Evolutionary conservation across 768 basidiomycete species (phyloP).

Genomic region (Boletellus ananas): DNA sequence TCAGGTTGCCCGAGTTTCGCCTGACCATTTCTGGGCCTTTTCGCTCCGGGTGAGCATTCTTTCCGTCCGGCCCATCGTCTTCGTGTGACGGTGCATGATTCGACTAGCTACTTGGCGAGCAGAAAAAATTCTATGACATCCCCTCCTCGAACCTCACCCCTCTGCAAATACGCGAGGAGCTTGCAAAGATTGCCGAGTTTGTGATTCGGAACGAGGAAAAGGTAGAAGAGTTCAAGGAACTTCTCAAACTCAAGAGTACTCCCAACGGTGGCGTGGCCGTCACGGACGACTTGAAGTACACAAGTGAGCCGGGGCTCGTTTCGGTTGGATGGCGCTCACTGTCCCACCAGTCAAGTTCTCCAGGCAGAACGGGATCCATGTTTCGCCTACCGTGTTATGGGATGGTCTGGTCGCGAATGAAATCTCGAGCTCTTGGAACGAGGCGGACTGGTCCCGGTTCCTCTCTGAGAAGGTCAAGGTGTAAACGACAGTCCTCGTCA

Average conservation of each 20-base stretch:
- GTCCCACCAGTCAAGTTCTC: conserved; percentile 72
- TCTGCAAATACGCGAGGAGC: conserved; percentile 68
- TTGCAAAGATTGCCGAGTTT: conserved; percentile 54
- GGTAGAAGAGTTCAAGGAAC: conserved; percentile 53
- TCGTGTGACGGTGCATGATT: not conserved
- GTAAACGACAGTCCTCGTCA: conserved; percentile 12
- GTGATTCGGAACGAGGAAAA: conserved; percentile 47
- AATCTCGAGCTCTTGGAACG: conserved; percentile 78
- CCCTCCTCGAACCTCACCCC: conserved; percentile 65
- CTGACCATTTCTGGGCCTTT: conserved; percentile 79
- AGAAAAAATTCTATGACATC: conserved; percentile 78
- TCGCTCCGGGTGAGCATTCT: conserved; percentile 48
- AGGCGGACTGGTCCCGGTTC: conserved; percentile 78
- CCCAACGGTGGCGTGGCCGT: conserved; percentile 82
- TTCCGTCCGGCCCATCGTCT: not conserved
- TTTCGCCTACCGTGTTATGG: conserved; percentile 80
- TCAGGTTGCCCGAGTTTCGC: conserved; percentile 68
- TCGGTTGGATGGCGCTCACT: not conserved
- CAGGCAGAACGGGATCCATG: conserved; percentile 88
- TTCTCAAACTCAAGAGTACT: conserved; percentile 55
- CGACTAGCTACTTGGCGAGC: conserved; percentile 68
- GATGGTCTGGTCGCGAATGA: conserved; percentile 71
- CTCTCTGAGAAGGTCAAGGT: conserved; percentile 53
- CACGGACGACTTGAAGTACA: conserved; percentile 85
- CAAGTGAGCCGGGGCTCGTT: conserved; percentile 47